These are phyloP conservation scores for Mitragyna speciosa DNA, from an alignment of 257 asterid genomes.

Conservation along the genomic window DNA sequence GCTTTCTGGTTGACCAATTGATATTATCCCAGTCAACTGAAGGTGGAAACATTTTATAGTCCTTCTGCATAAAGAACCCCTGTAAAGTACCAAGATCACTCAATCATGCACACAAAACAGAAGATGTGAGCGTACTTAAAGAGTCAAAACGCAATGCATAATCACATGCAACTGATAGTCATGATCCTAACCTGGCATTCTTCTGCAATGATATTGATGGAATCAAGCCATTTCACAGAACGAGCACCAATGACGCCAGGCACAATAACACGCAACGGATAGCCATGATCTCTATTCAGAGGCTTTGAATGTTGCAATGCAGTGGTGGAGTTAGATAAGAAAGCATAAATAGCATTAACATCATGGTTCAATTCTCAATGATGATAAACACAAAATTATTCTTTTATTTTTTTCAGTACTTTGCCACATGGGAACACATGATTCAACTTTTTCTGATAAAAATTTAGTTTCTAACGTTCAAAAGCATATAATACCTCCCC, in stretches of 20 bases:
- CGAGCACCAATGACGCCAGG: conserved; percentile 99
- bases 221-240: conserved; percentile 96
- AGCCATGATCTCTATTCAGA: conserved; percentile 96
- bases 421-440: background rate
- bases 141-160: background rate
- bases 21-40: conserved; percentile 95
- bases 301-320: conserved; percentile 38
- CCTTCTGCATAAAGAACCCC: conserved; percentile 98
- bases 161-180: background rate
- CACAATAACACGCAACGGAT: conserved; percentile 92
- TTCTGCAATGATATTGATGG: conserved; percentile 69
- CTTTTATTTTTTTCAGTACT: background rate
- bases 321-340: conserved; percentile 1
- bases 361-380: background rate
- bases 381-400: too few species aligned
- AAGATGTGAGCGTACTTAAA: conserved; percentile 16
- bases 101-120: conserved; percentile 16
- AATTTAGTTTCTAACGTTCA: background rate
- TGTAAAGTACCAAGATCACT: conserved; percentile 33
- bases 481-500: conserved; percentile 65
- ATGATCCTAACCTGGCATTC: conserved; percentile 76
- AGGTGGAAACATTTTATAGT: conserved; percentile 98
- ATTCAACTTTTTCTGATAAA: background rate
- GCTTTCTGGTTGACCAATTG: conserved; percentile 84
- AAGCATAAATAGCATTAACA: background rate